A percentile compares a stretch with the other conserved stretches of the same genome.
phyloP scores from a whole-genome alignment of 2,329 filamentous ascomycete genomes.

The Sarocladium kiliense region DNA sequence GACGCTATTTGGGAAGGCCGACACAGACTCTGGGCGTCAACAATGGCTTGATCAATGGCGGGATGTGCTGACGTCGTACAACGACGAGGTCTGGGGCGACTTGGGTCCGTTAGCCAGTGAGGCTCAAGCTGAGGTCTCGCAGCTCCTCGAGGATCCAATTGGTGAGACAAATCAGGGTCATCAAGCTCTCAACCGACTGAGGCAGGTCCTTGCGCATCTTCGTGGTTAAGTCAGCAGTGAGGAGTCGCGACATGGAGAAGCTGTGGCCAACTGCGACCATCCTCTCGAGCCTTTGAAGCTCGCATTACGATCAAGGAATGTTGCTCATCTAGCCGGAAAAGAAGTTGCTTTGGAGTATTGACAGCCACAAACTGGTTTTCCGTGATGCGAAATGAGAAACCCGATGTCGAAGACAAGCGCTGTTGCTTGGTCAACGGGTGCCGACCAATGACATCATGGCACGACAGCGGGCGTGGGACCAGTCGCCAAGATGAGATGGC shows the following conservation, averaged over 20 bases:
- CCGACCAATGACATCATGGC: constrained; percentile 4
- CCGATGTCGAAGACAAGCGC: not conserved
- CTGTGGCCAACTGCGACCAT: not conserved
- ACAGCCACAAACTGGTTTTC: too few species aligned
- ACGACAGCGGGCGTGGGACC: constrained; percentile 4
- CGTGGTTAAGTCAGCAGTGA: constrained; percentile 22
- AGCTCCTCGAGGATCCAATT: constrained; percentile 22
- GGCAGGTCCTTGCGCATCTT: constrained; percentile 32
- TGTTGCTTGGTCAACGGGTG: constrained; percentile 13
- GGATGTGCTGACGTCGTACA: constrained; percentile 50
- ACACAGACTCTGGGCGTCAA: constrained; percentile 32
- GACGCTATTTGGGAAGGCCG: constrained; percentile 32
- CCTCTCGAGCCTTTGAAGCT: too few species aligned
- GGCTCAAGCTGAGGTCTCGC: constrained; percentile 51
- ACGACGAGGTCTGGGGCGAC: constrained; percentile 66
- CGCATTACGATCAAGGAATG: too few species aligned
- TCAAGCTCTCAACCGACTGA: constrained; percentile 27
- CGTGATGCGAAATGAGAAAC: too few species aligned
- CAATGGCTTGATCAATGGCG: constrained; percentile 52
- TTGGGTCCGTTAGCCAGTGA: constrained; percentile 49
- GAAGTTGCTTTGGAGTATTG: too few species aligned
- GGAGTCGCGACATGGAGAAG: not conserved
- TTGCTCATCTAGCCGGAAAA: too few species aligned
- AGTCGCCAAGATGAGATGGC: not conserved
- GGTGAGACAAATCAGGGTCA: not conserved